phyloP scores from a whole-genome alignment of 2,329 filamentous ascomycete genomes.

The Pyricularia sp. region DNA sequence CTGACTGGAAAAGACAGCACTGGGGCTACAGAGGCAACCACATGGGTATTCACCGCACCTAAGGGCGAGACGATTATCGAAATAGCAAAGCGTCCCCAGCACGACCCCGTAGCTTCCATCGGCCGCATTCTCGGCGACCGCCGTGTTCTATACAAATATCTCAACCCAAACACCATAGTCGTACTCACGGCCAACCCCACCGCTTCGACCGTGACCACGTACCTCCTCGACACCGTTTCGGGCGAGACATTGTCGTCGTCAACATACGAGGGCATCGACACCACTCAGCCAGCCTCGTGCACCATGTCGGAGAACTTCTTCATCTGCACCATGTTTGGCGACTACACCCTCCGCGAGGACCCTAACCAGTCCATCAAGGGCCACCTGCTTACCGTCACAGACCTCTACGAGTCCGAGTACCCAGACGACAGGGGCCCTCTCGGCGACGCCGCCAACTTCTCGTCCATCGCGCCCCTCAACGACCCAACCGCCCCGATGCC shows the following conservation, averaged over 20 bases:
- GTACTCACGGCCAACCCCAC: conserved; percentile 54
- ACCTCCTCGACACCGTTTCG: conserved; percentile 75
- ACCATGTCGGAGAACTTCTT: conserved; percentile 92
- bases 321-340: conserved; percentile 63
- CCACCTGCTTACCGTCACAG: conserved; percentile 72
- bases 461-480: conserved; percentile 56
- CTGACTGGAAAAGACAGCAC: conserved; percentile 10
- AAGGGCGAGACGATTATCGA: conserved; percentile 53
- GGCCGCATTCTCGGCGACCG: conserved; percentile 86
- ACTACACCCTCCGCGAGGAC: conserved; percentile 43
- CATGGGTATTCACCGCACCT: conserved; percentile 62
- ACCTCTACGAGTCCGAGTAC: conserved; percentile 77
- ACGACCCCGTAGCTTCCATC: conserved; percentile 88
- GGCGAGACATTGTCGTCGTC: conserved; percentile 65
- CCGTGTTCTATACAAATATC: conserved; percentile 92
- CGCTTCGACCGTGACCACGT: conserved; percentile 50
- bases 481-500: conserved; percentile 30
- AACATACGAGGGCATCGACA: conserved; percentile 61
- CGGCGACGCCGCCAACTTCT: conserved; percentile 57
- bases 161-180: conserved; percentile 76
- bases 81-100: conserved; percentile 53
- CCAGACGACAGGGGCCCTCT: conserved; percentile 77
- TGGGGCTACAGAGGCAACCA: not conserved
- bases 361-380: conserved; percentile 54
- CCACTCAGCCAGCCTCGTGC: conserved; percentile 58